These are phyloP conservation scores for Stylonectria norvegica DNA, from an alignment of 2,329 filamentous ascomycete genomes.

Conservation along the genomic window DNA sequence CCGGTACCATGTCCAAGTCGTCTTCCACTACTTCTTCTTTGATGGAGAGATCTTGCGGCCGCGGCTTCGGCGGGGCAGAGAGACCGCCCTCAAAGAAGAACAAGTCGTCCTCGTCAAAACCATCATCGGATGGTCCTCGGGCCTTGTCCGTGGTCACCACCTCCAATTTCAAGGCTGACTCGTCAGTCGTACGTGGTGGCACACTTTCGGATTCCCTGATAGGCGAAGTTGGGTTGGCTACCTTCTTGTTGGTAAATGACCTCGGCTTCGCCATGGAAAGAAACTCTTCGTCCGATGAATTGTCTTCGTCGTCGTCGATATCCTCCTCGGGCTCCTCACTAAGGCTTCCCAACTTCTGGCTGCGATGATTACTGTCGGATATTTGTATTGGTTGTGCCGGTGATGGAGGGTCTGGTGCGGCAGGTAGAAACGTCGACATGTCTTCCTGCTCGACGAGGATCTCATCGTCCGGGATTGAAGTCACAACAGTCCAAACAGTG, in stretches of 20 bases:
- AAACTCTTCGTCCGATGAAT: conserved; percentile 41
- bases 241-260: conserved; percentile 28
- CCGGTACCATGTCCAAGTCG: conserved; percentile 16
- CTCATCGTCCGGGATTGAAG: conserved; percentile 32
- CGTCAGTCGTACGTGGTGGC: background rate
- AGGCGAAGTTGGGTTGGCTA: conserved; percentile 14
- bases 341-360: conserved; percentile 17
- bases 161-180: conserved; percentile 3
- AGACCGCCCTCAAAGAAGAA: conserved; percentile 45
- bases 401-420: conserved; percentile 18
- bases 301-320: conserved; percentile 27
- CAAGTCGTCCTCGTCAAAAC: conserved; percentile 37
- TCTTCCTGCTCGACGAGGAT: conserved; percentile 17
- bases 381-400: conserved; percentile 15
- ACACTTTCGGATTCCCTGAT: conserved; percentile 8
- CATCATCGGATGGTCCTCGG: conserved; percentile 7
- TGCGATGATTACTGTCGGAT: conserved; percentile 11
- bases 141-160: background rate
- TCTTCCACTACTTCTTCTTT: conserved; percentile 34
- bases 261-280: conserved; percentile 39
- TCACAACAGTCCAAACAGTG: conserved; percentile 51
- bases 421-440: conserved; percentile 6
- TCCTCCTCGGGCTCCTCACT: conserved; percentile 27
- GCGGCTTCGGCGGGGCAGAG: conserved; percentile 28
- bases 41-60: conserved; percentile 24